Conservation (phyloP, 2,329 filamentous ascomycete genomes). For the Monilinia fructigena region DNA sequence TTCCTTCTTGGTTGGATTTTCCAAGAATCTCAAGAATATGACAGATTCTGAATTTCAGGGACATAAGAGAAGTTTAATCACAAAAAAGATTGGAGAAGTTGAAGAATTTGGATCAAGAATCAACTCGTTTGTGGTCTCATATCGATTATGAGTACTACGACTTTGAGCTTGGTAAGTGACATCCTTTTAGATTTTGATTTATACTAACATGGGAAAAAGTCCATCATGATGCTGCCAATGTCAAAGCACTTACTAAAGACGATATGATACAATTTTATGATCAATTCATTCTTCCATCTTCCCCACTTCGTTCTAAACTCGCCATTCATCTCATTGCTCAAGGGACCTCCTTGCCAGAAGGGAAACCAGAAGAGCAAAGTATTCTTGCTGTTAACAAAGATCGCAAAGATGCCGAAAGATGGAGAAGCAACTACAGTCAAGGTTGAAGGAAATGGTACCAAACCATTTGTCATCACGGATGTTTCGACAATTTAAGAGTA, state of each 20-base stretch:
- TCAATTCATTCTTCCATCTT: constrained; percentile 71
- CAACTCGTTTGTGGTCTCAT: constrained; percentile 77
- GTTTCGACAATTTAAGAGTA: constrained; percentile 80
- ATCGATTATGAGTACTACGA: constrained; percentile 85
- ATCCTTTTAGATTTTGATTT: constrained; percentile 17
- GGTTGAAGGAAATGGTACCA: constrained; percentile 47
- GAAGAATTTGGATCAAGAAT: constrained; percentile 88
- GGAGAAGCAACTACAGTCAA: constrained; percentile 26
- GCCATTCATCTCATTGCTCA: constrained; percentile 82
- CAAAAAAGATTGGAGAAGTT: constrained; percentile 85
- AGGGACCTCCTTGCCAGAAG: constrained; percentile 45
- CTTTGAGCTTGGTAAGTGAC: constrained; percentile 73
- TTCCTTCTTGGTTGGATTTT: constrained; percentile 71
- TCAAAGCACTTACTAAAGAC: constrained; percentile 72
- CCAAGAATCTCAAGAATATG: constrained; percentile 69
- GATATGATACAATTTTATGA: constrained; percentile 80
- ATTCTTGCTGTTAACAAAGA: constrained; percentile 36
- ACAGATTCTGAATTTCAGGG: constrained; percentile 79
- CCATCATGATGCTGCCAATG: constrained; percentile 66
- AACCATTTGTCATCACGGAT: constrained; percentile 67
- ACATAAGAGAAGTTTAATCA: constrained; percentile 86
- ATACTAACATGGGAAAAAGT: constrained; percentile 26
- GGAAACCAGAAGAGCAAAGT: constrained; percentile 42
- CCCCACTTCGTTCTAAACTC: constrained; percentile 73
- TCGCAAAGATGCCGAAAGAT: constrained; percentile 37